Base-by-base conservation (phyloP, 371 early-diverging fungal species). In the Choanephora cucurbitarum region DNA sequence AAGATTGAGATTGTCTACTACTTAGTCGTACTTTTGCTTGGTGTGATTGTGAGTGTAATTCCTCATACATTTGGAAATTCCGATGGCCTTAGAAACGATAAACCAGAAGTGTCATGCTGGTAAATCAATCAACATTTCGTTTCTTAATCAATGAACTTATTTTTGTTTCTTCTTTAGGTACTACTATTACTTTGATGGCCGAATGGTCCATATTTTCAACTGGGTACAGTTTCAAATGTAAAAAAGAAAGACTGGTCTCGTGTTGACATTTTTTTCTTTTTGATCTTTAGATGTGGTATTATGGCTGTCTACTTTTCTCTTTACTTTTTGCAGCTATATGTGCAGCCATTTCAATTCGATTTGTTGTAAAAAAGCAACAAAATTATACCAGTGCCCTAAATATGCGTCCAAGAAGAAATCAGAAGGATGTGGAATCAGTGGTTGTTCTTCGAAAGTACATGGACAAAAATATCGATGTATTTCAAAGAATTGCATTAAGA, bases 241-340 rank as follows among this genome's bases (percentile, higher is more conserved):
- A 39, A 31, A 37, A n/a, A 15, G n/a, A 5, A 33, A 40, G 17
- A 23, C 10, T 23, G 28, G 3, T 5, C 28, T 28, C 7, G 28
- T 28, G 7, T 7, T 28, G 28, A 28, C 28, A n/a, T n/a, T n/a
- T n/a, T 28, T 28, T 23, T 33, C 19, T 19, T 24, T 9, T 50
- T 21, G 10, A 55, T 31, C 40, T 8, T 39, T 43, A 75, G 75
- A 44, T 64, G 65, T 75, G 72, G 71, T 75, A 75, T 31, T 75
- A 71, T 49, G 18, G 56, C 11, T 67, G 64, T 58, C 15, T 75
- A 2, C 23, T 71, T 15, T 55, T 71, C 34, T 53, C 67, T 5
- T 24, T 54, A 1, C 46, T 52, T 8, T 46, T 71, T 40, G 69
- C 75, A 1, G 54, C 62, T 5, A 19, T 64, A 0, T 68, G 67